Evolutionary conservation across 2,329 filamentous ascomycete genomes (phyloP), one percentile per base, ranked within the genome.

Genomic region (Aspergillus phoenicis): DNA sequence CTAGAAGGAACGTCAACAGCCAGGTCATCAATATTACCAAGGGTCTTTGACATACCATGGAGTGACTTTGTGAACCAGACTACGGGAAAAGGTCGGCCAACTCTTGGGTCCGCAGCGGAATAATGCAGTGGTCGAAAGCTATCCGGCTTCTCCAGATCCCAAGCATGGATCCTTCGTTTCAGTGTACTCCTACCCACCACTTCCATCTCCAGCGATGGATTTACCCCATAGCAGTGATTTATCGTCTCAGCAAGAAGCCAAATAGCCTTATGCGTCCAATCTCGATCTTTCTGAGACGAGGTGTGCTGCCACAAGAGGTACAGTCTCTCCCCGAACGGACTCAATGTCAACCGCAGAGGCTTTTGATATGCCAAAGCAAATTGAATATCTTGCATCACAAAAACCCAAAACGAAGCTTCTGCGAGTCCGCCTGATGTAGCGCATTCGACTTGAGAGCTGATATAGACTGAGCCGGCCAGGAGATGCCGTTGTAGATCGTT

Each of bases 381-480:
- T 45, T 75, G 73, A 20, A 75, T 73, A 58, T 75, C 73, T 55
- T 75, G 73, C 62, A 73, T 71, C 3, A 75, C 72, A 51, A 73
- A 75, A 10, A 72, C 67, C 73, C 73, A 75, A 61, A 75, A 75
- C 0, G 73, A 74, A 24, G 73, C 71, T 20, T 73, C 73, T 1
- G 73, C 69, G 17, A 75, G 70, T 7, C 71, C 72, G 6, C 69
- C 69, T 5, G 71, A 71, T 30, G 72, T 70, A 2, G 72, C 73
- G 45, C 71, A 74, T 58, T 73, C 73, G 2, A 74, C 67, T 20
- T 74, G 73, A 2, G 73, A 71, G 52, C 72, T 71, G 52, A 75
- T 71, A 53, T 75, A 75, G 10, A 75, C 73, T 0, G 73, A 75
- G 7, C 73, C 73, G 15, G 73, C 73, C 13, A 75, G 66, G 33